Base-by-base conservation (phyloP, 371 early-diverging fungal genomes). In the Circinella umbellata region DNA sequence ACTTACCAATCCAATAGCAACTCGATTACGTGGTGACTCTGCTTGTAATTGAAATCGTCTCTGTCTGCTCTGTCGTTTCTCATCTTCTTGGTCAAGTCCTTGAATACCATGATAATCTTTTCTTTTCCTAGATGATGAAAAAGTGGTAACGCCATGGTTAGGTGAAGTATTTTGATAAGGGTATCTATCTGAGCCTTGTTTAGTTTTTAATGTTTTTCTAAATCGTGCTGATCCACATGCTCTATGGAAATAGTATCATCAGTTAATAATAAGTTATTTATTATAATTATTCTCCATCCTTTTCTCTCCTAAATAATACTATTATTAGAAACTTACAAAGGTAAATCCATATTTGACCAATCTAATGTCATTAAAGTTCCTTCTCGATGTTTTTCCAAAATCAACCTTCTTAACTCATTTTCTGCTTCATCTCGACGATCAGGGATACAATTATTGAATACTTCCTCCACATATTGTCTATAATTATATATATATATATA, bases 281-380 rank as follows among this genome's bases (percentile, higher is more conserved):
- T 27, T 27, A 27, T n/a, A n/a, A n/a, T n/a, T n/a, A n/a, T n/a
- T n/a, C n/a, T 27, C 27, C 27, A 27, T 27, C 27, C 27, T 1
- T 27, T 27, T 2, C 2, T 27, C 27, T 27, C 27, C 1, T 3
- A 51, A 13, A 51, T 17, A 51, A 3, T 8, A 14, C 2, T 4
- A 0, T 1, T 27, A 27, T 1, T 27, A 27, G 27, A 27, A 27
- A 27, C 60, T 60, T 59, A 63, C 63, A 67, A 36, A 57, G 92
- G 92, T 17, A 92, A 72, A n/a, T 81, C 80, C 87, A 90, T 86
- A 42, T 84, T 76, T 14, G 71, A 85, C 94, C 94, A 93, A 66
- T 91, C 89, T 0, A 88, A 85, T 0, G 86, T 84, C 70, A 84
- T 72, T 13, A 93, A 63, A 17, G 80, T 80, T 18, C 86, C 84